Base-by-base conservation (phyloP, 345 rosid genomes). In the Angophora floribunda region DNA sequence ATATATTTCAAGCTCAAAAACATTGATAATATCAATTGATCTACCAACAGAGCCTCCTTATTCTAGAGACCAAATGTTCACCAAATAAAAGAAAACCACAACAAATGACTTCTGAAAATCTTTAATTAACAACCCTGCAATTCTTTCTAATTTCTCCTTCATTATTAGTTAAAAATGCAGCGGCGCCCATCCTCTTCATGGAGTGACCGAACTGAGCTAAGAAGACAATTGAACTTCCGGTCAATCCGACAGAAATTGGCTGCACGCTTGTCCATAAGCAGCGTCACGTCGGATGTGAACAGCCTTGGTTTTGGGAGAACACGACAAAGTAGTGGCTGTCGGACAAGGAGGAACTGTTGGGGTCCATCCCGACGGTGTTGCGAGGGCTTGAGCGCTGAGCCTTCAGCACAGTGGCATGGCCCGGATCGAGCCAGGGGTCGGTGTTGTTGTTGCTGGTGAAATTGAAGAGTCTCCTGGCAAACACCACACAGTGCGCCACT, bases 361-460 rank as follows among this genome's bases (percentile, higher is more conserved):
- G 86, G 47, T 89, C 91, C 92, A 89, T 80, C 86, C 15, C 86
- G 51, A 85, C 89, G 32, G 16, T 87, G 52, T 51, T 91, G 84
- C 65, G 32, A 44, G 86, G 85, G 90, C 55, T 87, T 22, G 22
- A 55, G 86, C 89, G 89, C 65, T 86, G 79, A 82, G 91, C 88
- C 75, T 50, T 90, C 26, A 90, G 79, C 79, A 41, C 49, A 15
- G 88, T 88, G 9, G 89, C 88, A 86, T 55, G 93, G 41, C 19
- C 36, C 14, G 89, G 51, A 86, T 94, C 88, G 30, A 95, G 65
- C 1, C 95, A 87, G 51, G 96, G 94, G 87, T 95, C 96, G 13
- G 95, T 91, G 67, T 95, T 93, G 1, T 94, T 96, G 49, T 89
- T 94, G 9, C 96, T 94, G 10, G 95, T 92, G 94, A 96, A 95